These are phyloP conservation scores for Fusarium liriodendri DNA, from an alignment of 2,329 filamentous ascomycete species.

Conservation along the genomic window DNA sequence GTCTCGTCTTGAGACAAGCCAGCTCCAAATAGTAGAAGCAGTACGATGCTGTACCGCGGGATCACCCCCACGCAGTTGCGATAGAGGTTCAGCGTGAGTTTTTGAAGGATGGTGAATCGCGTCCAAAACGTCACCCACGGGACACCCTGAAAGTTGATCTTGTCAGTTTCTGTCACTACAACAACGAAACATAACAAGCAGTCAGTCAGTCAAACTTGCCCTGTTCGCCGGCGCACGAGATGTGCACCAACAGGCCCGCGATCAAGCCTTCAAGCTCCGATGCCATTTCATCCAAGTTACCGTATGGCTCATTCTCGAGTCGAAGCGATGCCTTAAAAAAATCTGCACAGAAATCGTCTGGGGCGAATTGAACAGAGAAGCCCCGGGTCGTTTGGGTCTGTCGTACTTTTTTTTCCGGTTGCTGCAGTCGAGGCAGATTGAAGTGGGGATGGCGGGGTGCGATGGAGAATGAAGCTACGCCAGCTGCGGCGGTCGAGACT, in stretches of 20 bases:
- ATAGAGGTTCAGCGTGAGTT: conserved; percentile 24
- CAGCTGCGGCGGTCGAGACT: neutral
- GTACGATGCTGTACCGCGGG: conserved; percentile 40
- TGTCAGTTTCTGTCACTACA: conserved; percentile 19
- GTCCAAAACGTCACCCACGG: conserved; percentile 46
- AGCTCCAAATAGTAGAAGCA: conserved; percentile 50
- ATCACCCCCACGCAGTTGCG: conserved; percentile 16
- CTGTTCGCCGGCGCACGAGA: conserved; percentile 53
- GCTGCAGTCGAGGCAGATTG: conserved; percentile 34
- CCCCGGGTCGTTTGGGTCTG: conserved; percentile 15
- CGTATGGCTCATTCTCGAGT: conserved; percentile 43
- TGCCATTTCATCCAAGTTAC: conserved; percentile 44
- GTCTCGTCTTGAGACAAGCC: conserved; percentile 50
- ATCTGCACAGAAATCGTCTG: conserved; percentile 30
- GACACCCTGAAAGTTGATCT: conserved; percentile 43
- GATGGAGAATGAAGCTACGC: conserved; percentile 14
- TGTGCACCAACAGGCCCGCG: conserved; percentile 49
- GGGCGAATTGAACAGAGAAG: conserved; percentile 46
- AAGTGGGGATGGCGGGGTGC: conserved; percentile 37
- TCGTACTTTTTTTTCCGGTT: conserved; percentile 28
- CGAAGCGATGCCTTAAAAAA: conserved; percentile 33
- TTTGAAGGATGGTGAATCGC: conserved; percentile 45
- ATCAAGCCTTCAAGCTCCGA: conserved; percentile 54
- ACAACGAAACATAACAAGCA: neutral
- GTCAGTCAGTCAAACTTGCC: conserved; percentile 43